Percentiles rank a stretch among this genome's conserved stretches.
Conservation (phyloP, 2,329 filamentous ascomycete genomes). For the Xylaria sp. region DNA sequence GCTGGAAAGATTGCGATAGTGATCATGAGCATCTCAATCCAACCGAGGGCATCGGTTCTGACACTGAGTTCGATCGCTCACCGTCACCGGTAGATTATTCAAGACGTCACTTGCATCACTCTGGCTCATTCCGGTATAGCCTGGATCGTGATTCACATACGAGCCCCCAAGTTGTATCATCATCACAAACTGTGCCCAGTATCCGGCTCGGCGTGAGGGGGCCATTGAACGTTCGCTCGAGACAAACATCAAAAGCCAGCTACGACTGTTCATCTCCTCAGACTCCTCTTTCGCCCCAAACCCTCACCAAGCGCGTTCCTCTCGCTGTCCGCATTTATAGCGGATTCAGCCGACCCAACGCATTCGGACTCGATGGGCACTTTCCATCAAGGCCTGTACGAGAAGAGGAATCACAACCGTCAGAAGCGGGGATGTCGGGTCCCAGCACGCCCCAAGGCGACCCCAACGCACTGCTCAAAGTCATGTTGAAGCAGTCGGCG, state of each 20-base stretch:
- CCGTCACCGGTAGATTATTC: not conserved
- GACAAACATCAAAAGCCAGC: constrained; percentile 13
- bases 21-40: constrained; percentile 28
- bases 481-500: constrained; percentile 39
- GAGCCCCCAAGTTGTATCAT: constrained; percentile 30
- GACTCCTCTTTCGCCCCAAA: not conserved
- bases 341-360: constrained; percentile 22
- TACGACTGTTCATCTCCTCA: constrained; percentile 20
- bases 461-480: constrained; percentile 36
- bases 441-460: constrained; percentile 29
- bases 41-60: not conserved
- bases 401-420: constrained; percentile 24
- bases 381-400: constrained; percentile 33
- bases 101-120: constrained; percentile 25
- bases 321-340: constrained; percentile 37
- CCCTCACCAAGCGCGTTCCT: constrained; percentile 36
- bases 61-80: not conserved
- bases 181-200: constrained; percentile 22
- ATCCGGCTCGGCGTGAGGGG: not conserved
- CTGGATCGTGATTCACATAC: constrained; percentile 36
- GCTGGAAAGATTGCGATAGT: constrained; percentile 32
- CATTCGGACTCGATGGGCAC: constrained; percentile 45
- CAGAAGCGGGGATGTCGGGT: constrained; percentile 5
- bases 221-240: not conserved
- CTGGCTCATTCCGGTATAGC: constrained; percentile 42